Evolutionary conservation across 2,329 filamentous ascomycete genomes (phyloP), one percentile per base, ranked within the genome.

Genomic region (Fonsecaea pedrosoi): DNA sequence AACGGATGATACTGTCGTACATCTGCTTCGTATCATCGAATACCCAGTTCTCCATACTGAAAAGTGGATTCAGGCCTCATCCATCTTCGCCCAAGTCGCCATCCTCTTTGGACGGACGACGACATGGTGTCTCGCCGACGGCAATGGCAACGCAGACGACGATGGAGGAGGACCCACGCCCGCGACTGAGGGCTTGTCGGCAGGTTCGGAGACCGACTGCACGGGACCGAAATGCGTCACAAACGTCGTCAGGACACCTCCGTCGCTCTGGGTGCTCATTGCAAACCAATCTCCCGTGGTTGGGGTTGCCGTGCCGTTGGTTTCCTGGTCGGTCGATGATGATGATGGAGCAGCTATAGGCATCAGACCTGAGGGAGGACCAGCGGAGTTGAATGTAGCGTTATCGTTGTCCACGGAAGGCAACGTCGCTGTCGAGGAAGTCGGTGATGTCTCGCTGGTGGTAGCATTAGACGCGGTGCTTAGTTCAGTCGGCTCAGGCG

Each of bases 71-170:
- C 21, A 21, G 21, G 4, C 30, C 3, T 25, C 42, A 2, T 37
- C 59, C 64, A 38, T 42, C 15, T 32, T 54, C 18, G 34, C 59
- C 59, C 59, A 61, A n/a, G n/a, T 18, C n/a, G 59, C 48, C 45
- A 38, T 48, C 59, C 48, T 61, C 45, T 34, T 53, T 2, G 59
- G 59, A 12, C 45, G 45, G 32, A 61, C 18, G 21, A 61, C 59
- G 54, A 53, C 18, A 38, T 32, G 59, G 37, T 13, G 57, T 12
- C 34, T 32, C 57, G 25, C 30, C 32, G n/a, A 4, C n/a, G 57
- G 7, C 10, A 13, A 13, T 1, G 30, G 18, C 25, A 25, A 25
- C 25, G 25, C 25, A 25, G 25, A 25, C 25, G 25, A 25, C 25
- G 25, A 25, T 25, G 25, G 3, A 25, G 25, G 25, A 25, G 25